Base-by-base conservation (phyloP, 768 basidiomycete genomes). In the Agaricus subrufescens region DNA sequence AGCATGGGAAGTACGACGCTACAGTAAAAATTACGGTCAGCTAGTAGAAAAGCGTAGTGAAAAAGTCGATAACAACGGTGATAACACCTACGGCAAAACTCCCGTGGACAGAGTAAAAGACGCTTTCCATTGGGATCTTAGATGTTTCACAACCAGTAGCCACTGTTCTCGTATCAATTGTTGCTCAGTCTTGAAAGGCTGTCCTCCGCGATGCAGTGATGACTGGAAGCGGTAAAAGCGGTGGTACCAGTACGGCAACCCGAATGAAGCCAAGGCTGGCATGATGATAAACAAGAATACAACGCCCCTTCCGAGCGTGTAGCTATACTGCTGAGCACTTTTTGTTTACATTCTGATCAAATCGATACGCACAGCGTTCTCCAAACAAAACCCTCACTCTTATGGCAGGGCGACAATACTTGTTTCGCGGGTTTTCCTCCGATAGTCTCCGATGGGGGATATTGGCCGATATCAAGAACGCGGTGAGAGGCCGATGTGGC, bases 1-100 rank as follows among this genome's bases (percentile, higher is more conserved):
- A 52, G 40, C 43, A 52, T 52, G 0, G 51, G 51, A 30, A 52
- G 44, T 30, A 52, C 31, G 27, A 43, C 42, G 19, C 51, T 52
- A 34, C 8, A 34, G 7, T 34, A 34, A 30, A 23, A 11, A 44
- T 4, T 9, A 14, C 8, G 5, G 3, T 39, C 40, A 52, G 30
- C 31, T 19, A 31, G 25, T 2, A 19, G 40, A 19, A 23, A n/a
- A 43, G 12, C 4, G 5, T 31, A 43, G 12, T 30, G 27, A 23
- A 12, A 4, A 19, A 19, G 19, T 19, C 19, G 19, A 19, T 19
- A 19, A 19, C 19, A 19, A 19, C 19, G 19, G 19, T 19, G 19
- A 19, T 19, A 19, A 27, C 9, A 44, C 29, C 23, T 44, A 43
- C 51, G 51, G 51, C 5, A 52, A 23, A 11, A 43, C 31, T 29